These are phyloP conservation scores for Globisporangium polare DNA, from an alignment of 352 stramenopile species.

Conservation along the genomic window DNA sequence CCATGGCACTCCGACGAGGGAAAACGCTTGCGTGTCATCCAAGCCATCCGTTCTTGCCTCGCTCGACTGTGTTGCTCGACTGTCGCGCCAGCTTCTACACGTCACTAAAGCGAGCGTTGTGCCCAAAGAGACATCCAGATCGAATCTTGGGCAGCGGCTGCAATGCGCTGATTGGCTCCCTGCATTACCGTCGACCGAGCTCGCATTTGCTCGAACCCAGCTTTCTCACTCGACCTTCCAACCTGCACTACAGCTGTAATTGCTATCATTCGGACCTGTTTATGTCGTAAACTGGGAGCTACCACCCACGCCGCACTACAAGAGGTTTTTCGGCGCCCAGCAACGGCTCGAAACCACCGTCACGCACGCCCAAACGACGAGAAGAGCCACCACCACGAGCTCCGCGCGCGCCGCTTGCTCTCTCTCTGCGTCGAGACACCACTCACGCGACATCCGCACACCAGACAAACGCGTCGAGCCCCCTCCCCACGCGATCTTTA, in stretches of 20 bases:
- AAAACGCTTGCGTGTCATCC: too few species aligned
- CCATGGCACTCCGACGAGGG: too few species aligned
- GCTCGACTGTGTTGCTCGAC: too few species aligned
- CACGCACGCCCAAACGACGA: neutral
- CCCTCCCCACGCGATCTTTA: neutral
- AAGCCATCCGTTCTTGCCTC: too few species aligned
- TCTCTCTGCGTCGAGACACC: neutral
- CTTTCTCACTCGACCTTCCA: neutral
- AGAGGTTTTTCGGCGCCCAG: neutral
- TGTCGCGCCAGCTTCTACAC: neutral
- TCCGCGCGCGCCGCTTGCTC: too few species aligned
- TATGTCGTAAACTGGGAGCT: neutral
- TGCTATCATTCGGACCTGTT: too few species aligned
- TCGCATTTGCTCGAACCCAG: neutral
- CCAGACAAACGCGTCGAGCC: too few species aligned
- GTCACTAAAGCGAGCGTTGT: neutral
- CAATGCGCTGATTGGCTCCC: constrained; percentile 1
- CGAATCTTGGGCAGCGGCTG: constrained; percentile 2
- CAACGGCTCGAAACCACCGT: constrained; percentile 1
- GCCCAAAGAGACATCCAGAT: neutral
- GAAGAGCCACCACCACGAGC: neutral
- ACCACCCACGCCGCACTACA: neutral
- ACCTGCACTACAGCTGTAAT: too few species aligned
- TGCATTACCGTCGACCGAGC: neutral
- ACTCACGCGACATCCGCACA: neutral